A percentile compares a stretch with the other conserved stretches of the same genome.
Evolutionary conservation across 352 stramenopile species (phyloP).

Genomic region (Saprolegnia parasitica): DNA sequence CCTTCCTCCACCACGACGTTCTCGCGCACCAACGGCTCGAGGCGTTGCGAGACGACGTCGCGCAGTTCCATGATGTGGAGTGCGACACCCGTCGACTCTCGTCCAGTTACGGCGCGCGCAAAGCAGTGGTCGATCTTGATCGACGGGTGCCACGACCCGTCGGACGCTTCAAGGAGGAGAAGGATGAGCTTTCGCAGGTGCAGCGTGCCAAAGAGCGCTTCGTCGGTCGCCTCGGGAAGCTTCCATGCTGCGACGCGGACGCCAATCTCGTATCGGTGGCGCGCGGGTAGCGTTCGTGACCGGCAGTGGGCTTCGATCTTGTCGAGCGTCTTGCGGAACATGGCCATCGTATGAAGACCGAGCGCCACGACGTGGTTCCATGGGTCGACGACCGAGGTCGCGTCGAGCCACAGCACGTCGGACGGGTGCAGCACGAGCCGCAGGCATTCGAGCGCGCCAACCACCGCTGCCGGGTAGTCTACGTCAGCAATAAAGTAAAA

Average conservation of each 20-base stretch:
- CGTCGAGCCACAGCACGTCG: neutral
- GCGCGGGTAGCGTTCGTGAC: neutral
- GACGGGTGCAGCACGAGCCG: neutral
- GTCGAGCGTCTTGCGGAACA: conserved; percentile 13
- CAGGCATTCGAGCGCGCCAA: neutral
- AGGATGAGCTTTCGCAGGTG: conserved; percentile 5
- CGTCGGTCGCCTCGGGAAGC: conserved; percentile 1
- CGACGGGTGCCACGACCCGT: neutral
- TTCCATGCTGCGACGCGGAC: neutral
- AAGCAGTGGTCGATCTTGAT: conserved; percentile 19
- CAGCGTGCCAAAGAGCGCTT: neutral
- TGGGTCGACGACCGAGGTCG: neutral
- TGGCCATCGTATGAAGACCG: neutral
- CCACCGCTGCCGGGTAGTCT: neutral
- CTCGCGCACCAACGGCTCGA: neutral
- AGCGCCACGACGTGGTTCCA: conserved; percentile 7
- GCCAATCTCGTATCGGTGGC: neutral
- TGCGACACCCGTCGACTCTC: conserved; percentile 7
- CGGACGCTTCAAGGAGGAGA: neutral
- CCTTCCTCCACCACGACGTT: conserved; percentile 6
- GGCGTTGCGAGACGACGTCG: neutral
- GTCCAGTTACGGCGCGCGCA: neutral
- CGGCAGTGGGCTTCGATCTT: conserved; percentile 7
- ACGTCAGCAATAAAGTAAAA: neutral
- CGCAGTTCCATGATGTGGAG: neutral